Conservation (phyloP, 1,284 basidiomycete species). For the Golubevia sp. region DNA sequence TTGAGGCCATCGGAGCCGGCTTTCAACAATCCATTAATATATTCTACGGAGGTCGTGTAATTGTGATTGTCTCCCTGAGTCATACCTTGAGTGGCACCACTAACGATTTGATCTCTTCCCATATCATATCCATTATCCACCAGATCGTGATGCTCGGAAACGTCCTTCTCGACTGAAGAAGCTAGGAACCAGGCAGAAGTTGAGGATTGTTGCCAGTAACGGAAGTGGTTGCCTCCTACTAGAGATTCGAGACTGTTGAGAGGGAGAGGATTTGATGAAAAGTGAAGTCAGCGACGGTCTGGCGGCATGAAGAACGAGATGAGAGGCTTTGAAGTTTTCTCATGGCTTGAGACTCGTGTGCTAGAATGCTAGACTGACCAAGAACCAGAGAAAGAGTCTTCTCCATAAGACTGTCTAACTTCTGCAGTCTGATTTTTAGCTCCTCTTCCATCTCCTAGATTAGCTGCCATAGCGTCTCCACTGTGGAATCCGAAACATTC, state of each 20-base stretch:
- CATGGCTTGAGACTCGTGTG: neutral
- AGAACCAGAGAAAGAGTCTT: neutral
- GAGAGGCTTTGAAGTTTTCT: neutral
- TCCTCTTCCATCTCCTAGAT: conserved; percentile 72
- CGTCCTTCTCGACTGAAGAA: conserved; percentile 64
- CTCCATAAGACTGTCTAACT: conserved; percentile 68
- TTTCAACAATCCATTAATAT: conserved; percentile 67
- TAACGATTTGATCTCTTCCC: conserved; percentile 71
- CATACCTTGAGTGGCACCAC: conserved; percentile 71
- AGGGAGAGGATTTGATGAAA: neutral
- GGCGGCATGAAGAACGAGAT: neutral
- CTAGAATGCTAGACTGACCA: conserved; percentile 50
- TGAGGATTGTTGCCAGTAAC: conserved; percentile 20
- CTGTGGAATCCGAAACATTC: conserved; percentile 72
- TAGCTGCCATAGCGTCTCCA: conserved; percentile 70
- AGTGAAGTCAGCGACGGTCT: conserved; percentile 2
- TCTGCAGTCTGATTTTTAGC: conserved; percentile 64
- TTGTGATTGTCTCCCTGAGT: conserved; percentile 64
- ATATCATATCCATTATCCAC: conserved; percentile 68
- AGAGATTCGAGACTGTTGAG: conserved; percentile 66
- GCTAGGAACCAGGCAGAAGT: conserved; percentile 32
- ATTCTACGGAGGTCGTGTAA: conserved; percentile 66
- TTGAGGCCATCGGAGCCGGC: conserved; percentile 67
- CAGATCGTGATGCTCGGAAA: conserved; percentile 71
- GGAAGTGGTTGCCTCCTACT: conserved; percentile 70